Percentiles rank a stretch among this genome's conserved stretches.
Evolutionary conservation across 208 protist species (phyloP).

Genomic region (Leishmania guyanensis): DNA sequence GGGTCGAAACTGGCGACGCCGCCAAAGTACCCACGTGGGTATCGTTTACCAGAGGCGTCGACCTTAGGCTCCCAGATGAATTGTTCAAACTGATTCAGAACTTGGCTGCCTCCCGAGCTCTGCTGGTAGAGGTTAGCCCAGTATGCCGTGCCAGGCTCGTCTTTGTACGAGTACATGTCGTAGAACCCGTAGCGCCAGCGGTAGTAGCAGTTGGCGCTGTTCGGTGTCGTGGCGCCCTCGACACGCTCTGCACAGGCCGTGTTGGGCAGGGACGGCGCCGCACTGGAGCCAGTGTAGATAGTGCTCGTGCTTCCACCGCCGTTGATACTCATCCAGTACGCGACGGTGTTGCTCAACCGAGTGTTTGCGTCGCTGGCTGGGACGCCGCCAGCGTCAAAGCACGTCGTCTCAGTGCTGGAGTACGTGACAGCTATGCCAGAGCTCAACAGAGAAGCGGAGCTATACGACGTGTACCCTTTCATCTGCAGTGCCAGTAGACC

Average conservation of each 20-base stretch:
- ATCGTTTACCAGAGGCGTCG: not conserved
- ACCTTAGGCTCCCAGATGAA: conserved; percentile 28
- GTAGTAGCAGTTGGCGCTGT: conserved; percentile 46
- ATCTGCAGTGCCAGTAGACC: conserved; percentile 36
- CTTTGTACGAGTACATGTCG: conserved; percentile 37
- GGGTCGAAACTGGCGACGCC: conserved; percentile 24
- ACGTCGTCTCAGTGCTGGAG: conserved; percentile 4
- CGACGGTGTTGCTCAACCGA: conserved; percentile 15
- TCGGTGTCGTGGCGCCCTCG: not conserved
- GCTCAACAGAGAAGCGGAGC: not conserved
- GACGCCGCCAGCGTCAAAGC: conserved; percentile 27
- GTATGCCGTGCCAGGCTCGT: conserved; percentile 49
- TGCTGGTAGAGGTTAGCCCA: conserved; percentile 39
- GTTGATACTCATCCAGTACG: conserved; percentile 1
- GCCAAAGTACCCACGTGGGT: conserved; percentile 45
- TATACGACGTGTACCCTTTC: conserved; percentile 20
- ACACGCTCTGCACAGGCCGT: conserved; percentile 19
- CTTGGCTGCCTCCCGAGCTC: not conserved
- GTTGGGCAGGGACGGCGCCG: conserved; percentile 12
- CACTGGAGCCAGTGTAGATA: conserved; percentile 38
- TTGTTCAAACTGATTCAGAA: conserved; percentile 40
- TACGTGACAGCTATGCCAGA: conserved; percentile 9
- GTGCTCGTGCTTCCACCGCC: conserved; percentile 9
- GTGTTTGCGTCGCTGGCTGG: conserved; percentile 24
- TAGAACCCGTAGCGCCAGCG: conserved; percentile 56